Evolutionary conservation across 805 yeast genomes (phyloP), one percentile per base, ranked within the genome.

Genomic region (Kazachstania bromeliacearum): DNA sequence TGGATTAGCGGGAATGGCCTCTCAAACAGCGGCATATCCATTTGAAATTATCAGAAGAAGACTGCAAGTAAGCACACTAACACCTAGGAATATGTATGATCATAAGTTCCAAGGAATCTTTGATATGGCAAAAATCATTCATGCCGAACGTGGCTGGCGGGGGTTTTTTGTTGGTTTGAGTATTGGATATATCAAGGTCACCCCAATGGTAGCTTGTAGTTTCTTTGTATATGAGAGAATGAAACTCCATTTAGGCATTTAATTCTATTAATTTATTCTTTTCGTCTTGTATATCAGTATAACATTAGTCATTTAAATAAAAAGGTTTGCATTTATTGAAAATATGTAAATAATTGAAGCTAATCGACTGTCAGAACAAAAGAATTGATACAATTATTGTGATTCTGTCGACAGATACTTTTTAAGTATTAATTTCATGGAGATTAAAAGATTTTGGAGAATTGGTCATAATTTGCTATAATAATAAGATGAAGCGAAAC

Each of bases 201-300:
- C 84, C 14, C 98, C 98, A 7, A 92, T 92, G 98, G 89, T 79
- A 51, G 95, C 97, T 25, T 88, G 96, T 59, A 80, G 96, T 12
- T 89, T 89, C 59, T 88, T 75, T 55, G 96, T 89, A 25, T 92
- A 92, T 60, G 98, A 89, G 61, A 69, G 95, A 40, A 69, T 79
- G 62, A 92, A 92, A 63, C 64, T 64, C 47, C 58, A 67, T 36
- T 60, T 92, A 36, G 82, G 84, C 29, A 82, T 87, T 7, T 42
- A 21, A 38, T n/a, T n/a, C n/a, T n/a, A n/a, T n/a, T n/a, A n/a
- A n/a, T n/a, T n/a, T n/a, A n/a, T n/a, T n/a, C n/a, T n/a, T n/a
- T n/a, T n/a, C n/a, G n/a, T n/a, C n/a, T n/a, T n/a, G n/a, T n/a
- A n/a, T n/a, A n/a, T n/a, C n/a, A n/a, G n/a, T n/a, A n/a, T n/a